These are phyloP conservation scores for Populus nigra DNA, from an alignment of 345 rosid species.

Conservation along the genomic window DNA sequence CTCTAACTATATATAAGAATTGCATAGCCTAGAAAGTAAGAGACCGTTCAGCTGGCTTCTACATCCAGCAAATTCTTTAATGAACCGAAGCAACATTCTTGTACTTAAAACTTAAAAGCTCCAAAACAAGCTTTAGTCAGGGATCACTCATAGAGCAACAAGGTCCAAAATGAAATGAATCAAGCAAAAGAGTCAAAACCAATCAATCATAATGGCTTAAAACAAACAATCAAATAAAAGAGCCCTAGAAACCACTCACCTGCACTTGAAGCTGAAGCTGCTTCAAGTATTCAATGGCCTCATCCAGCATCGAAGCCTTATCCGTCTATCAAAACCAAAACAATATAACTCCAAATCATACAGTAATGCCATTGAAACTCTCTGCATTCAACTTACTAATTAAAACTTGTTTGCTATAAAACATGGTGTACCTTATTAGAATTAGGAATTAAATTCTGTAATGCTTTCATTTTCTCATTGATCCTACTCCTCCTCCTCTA, in stretches of 20 bases:
- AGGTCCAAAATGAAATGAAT: background rate
- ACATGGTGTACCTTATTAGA: slow-evolving; percentile 66
- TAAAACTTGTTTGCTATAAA: background rate
- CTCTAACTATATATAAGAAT: background rate
- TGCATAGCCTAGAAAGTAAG: background rate
- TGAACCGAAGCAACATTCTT: background rate
- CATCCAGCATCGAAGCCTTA: slow-evolving; percentile 88
- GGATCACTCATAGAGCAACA: background rate
- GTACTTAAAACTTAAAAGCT: background rate
- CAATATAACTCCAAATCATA: background rate
- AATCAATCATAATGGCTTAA: background rate
- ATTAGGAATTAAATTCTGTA: slow-evolving; percentile 87
- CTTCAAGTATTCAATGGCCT: slow-evolving; percentile 73
- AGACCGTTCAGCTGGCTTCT: background rate
- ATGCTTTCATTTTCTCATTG: slow-evolving; percentile 97
- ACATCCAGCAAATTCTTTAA: background rate
- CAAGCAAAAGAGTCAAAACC: background rate
- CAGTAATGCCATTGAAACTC: background rate
- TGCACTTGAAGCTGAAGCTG: slow-evolving; percentile 89
- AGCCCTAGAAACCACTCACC: slow-evolving; percentile 30
- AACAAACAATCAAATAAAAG: background rate
- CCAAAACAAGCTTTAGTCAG: background rate
- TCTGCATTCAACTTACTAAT: background rate
- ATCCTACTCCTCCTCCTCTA: slow-evolving; percentile 96
- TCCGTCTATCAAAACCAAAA: slow-evolving; percentile 49